Base-by-base conservation (phyloP, 2,329 filamentous ascomycete genomes). In the Chrysoporthe puriensis region DNA sequence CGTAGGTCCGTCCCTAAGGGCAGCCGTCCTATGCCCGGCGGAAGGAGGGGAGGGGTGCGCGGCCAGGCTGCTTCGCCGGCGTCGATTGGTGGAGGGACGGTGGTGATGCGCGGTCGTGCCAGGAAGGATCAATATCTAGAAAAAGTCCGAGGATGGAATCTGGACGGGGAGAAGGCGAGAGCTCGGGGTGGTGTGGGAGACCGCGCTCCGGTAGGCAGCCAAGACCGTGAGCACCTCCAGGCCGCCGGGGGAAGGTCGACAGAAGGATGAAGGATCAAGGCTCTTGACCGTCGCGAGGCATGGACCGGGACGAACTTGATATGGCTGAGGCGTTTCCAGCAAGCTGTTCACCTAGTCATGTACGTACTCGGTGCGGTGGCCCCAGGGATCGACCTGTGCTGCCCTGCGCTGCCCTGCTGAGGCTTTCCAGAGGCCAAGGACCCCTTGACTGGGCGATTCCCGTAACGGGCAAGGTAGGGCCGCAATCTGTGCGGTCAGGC, bases 261-360 rank as follows among this genome's bases (percentile, higher is more conserved):
- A 32, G 26, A 54, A 54, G 50, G 26, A 54, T 54, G 50, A 34
- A 34, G 11, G 21, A 52, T 4, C 11, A 32, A 21, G 50, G 2
- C 50, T 32, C 7, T 54, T n/a, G 11, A 54, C 50, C 50, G 21
- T 54, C 4, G 32, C 16, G 18, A 52, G 9, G 48, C 26, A 32
- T 32, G 48, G 36, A 59, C 34, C 34, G 42, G 36, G 13, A 44
- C 36, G 21, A 60, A 43, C 18, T 16, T 21, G 57, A 26, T 26
- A 43, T 16, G n/a, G 57, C 40, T 14, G 36, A 42, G 34, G 8
- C 26, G 16, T 40, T 60, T 26, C n/a, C 8, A 44, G 40, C 21
- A 18, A 18, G 57, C 40, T 26, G 40, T 44, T 43, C 36, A 40
- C 57, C 57, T 60, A 60, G 57, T 60, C 57, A 60, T 60, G 57